Evolutionary conservation across 2,329 filamentous ascomycete species (phyloP).

Genomic region (Botrytis fragariae): DNA sequence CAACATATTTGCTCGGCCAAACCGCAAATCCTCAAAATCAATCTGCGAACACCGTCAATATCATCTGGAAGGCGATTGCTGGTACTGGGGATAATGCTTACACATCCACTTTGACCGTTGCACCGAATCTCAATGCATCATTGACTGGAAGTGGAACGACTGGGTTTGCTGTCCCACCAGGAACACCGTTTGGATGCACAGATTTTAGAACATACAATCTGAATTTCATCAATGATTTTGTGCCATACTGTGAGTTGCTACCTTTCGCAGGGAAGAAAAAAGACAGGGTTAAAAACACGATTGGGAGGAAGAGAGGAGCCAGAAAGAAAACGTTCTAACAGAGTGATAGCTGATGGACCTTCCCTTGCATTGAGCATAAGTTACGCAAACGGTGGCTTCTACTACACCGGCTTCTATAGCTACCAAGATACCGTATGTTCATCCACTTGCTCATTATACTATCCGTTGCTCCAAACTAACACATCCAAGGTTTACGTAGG

Average conservation of each 20-base stretch:
- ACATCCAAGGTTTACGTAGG: constrained; percentile 55
- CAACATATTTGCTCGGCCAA: constrained; percentile 61
- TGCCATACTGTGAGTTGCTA: constrained; percentile 39
- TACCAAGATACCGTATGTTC: constrained; percentile 62
- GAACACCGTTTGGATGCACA: constrained; percentile 60
- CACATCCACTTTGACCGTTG: constrained; percentile 60
- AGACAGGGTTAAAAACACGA: too few species aligned
- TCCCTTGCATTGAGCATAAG: constrained; percentile 59
- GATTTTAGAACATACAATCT: constrained; percentile 68
- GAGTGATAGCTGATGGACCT: constrained; percentile 45
- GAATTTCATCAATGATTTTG: constrained; percentile 61
- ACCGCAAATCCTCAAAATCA: constrained; percentile 31
- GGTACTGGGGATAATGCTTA: constrained; percentile 57
- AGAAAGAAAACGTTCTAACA: background rate
- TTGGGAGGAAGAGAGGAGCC: background rate
- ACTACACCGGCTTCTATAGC: constrained; percentile 63
- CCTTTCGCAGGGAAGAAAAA: background rate
- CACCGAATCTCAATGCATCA: constrained; percentile 61
- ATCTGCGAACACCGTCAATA: constrained; percentile 48
- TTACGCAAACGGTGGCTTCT: constrained; percentile 65
- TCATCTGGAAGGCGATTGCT: constrained; percentile 58
- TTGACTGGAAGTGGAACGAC: constrained; percentile 61
- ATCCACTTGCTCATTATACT: background rate
- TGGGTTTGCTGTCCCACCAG: constrained; percentile 57
- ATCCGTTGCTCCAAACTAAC: constrained; percentile 2